These are phyloP conservation scores for Rhizopogon sp. DNA, from an alignment of 768 basidiomycete species.

Conservation along the genomic window DNA sequence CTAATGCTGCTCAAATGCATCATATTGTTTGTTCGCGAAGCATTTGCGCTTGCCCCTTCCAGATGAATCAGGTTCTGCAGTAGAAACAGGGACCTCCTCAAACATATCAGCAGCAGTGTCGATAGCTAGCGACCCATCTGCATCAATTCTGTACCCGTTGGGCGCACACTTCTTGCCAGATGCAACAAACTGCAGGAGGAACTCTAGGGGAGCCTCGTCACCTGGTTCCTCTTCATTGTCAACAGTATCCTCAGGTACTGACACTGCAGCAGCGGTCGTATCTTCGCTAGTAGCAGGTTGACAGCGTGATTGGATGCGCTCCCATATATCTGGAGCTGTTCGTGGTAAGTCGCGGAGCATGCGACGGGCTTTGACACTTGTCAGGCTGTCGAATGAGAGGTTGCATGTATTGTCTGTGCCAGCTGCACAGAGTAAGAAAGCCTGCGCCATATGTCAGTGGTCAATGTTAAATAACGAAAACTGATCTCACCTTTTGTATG, in stretches of 20 bases:
- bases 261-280: neutral
- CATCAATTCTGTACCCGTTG: neutral
- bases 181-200: neutral
- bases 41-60: neutral
- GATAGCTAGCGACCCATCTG: neutral
- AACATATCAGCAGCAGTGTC: neutral
- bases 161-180: neutral
- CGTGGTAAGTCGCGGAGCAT: neutral
- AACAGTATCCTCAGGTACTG: neutral
- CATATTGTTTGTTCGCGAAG: no score
- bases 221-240: neutral
- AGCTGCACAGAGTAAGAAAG: constrained; percentile 10
- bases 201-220: neutral
- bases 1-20: no score
- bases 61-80: no score
- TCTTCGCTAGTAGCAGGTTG: neutral
- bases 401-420: constrained; percentile 4
- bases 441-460: constrained; percentile 2
- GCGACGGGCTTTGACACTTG: neutral
- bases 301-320: neutral
- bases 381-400: neutral
- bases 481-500: constrained; percentile 25
- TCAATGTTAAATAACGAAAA: neutral
- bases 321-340: neutral
- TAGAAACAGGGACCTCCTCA: neutral